phyloP scores from a whole-genome alignment of 2,329 filamentous ascomycete genomes.

The Biscogniauxia sp. region DNA sequence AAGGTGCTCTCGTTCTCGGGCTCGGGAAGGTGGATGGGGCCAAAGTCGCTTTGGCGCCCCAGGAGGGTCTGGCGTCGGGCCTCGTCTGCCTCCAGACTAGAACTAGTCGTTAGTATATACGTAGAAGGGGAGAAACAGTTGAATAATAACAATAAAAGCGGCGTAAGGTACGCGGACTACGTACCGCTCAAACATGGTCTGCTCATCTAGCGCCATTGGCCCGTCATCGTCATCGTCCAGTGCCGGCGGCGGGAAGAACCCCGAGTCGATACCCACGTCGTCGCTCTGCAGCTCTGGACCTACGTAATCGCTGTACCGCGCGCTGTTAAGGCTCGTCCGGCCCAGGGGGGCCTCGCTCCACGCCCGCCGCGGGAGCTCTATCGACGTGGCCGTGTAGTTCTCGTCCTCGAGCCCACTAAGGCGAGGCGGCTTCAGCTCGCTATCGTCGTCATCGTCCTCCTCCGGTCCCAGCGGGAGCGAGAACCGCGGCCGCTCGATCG shows the following conservation, averaged over 20 bases:
- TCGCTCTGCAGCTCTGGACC: slow-evolving; percentile 38
- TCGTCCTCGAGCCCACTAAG: slow-evolving; percentile 57
- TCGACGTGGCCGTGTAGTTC: slow-evolving; percentile 56
- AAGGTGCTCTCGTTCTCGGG: slow-evolving; percentile 53
- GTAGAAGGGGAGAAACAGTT: slow-evolving; percentile 9
- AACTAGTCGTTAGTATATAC: slow-evolving; percentile 10
- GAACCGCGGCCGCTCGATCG: slow-evolving; percentile 50
- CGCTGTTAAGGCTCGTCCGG: slow-evolving; percentile 48
- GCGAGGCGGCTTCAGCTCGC: slow-evolving; percentile 50
- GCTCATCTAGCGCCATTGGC: slow-evolving; percentile 37
- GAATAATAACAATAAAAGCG: not conserved
- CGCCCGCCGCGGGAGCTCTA: slow-evolving; percentile 58
- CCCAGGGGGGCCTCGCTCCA: slow-evolving; percentile 44
- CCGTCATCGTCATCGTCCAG: slow-evolving; percentile 42
- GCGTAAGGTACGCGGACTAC: not conserved
- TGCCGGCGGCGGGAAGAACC: slow-evolving; percentile 50
- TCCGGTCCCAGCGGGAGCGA: slow-evolving; percentile 53
- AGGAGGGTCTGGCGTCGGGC: slow-evolving; percentile 38
- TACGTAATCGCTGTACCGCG: slow-evolving; percentile 51
- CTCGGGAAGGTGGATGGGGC: slow-evolving; percentile 46
- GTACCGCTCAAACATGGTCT: slow-evolving; percentile 44
- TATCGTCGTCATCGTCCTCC: slow-evolving; percentile 47
- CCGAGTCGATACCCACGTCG: slow-evolving; percentile 45
- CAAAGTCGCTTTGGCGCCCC: slow-evolving; percentile 50
- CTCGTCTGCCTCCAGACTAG: slow-evolving; percentile 39